Conservation (phyloP, 192 early-diverging fungal genomes). For the Backusella sp. region DNA sequence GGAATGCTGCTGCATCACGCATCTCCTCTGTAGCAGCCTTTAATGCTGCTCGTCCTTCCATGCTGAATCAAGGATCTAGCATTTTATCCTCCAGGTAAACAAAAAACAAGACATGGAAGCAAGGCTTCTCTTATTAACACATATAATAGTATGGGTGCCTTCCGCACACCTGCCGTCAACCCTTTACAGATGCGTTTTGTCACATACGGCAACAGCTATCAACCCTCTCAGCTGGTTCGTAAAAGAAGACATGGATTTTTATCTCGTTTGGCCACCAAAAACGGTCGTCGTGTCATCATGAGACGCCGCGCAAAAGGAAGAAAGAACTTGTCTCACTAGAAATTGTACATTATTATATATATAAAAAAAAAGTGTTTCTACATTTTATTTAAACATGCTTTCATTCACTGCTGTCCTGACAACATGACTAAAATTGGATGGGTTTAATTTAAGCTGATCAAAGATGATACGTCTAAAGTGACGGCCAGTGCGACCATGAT, state of each 20-base stretch:
- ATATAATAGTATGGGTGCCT: neutral
- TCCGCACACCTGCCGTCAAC: slow-evolving; percentile 2
- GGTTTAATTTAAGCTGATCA: neutral
- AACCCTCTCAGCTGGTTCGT: slow-evolving; percentile 86
- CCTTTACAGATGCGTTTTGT: slow-evolving; percentile 65
- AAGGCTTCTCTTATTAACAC: too few relatives aligned
- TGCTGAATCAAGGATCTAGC: neutral
- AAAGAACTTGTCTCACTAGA: slow-evolving; percentile 80
- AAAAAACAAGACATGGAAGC: neutral
- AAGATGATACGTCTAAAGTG: slow-evolving; percentile 37
- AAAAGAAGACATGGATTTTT: slow-evolving; percentile 94
- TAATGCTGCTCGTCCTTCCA: slow-evolving; percentile 6
- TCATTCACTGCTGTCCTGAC: neutral
- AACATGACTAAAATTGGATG: neutral
- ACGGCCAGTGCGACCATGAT: slow-evolving; percentile 33
- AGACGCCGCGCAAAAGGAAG: slow-evolving; percentile 87
- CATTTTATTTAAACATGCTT: slow-evolving; percentile 1
- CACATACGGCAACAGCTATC: slow-evolving; percentile 90
- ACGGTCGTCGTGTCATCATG: slow-evolving; percentile 73
- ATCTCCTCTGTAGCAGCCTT: neutral
- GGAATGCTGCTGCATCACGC: slow-evolving; percentile 8
- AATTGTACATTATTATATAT: neutral
- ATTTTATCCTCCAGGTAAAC: slow-evolving; percentile 16
- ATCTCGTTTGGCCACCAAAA: slow-evolving; percentile 70
- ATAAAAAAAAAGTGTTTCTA: neutral